Percentiles rank a stretch among this genome's conserved stretches.
These are phyloP conservation scores for Claviceps monticola DNA, from an alignment of 2,329 filamentous ascomycete genomes.

Conservation along the genomic window DNA sequence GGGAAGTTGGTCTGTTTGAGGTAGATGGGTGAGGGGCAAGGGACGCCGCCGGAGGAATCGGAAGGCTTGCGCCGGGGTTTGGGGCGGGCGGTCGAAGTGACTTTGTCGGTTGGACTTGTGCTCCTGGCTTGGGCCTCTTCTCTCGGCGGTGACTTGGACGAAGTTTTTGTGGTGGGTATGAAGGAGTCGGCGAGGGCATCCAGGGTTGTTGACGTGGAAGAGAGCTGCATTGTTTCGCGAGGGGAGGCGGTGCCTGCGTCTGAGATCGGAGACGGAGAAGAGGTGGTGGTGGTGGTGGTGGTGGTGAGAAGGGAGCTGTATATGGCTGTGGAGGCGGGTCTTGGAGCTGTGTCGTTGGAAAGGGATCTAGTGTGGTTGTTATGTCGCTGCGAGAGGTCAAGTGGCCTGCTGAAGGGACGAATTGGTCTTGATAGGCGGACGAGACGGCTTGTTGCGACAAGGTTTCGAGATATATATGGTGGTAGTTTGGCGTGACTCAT, in stretches of 20 bases:
- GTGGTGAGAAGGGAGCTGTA: not conserved
- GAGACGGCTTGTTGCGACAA: not conserved
- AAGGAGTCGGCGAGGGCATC: not conserved
- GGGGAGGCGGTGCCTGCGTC: not conserved
- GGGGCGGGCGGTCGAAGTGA: too few species aligned
- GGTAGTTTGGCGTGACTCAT: not conserved
- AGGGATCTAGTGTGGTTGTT: not conserved
- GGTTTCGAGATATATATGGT: not conserved
- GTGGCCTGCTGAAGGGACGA: not conserved
- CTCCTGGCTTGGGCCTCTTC: not conserved
- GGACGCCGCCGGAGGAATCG: slow-evolving; percentile 40
- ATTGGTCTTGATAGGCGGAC: not conserved
- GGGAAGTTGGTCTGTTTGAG: slow-evolving; percentile 35
- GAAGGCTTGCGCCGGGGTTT: slow-evolving; percentile 14
- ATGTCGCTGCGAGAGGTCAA: not conserved
- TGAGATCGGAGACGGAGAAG: not conserved
- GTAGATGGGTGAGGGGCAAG: slow-evolving; percentile 47
- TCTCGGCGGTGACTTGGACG: not conserved
- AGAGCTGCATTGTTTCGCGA: not conserved
- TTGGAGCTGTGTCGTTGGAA: not conserved
- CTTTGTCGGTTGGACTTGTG: not conserved
- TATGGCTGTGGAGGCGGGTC: not conserved
- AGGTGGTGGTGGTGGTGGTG: not conserved
- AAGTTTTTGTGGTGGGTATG: not conserved
- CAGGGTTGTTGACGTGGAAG: not conserved